phyloP scores from a whole-genome alignment of 179 eudicot species.

The Camellia oleifera region DNA sequence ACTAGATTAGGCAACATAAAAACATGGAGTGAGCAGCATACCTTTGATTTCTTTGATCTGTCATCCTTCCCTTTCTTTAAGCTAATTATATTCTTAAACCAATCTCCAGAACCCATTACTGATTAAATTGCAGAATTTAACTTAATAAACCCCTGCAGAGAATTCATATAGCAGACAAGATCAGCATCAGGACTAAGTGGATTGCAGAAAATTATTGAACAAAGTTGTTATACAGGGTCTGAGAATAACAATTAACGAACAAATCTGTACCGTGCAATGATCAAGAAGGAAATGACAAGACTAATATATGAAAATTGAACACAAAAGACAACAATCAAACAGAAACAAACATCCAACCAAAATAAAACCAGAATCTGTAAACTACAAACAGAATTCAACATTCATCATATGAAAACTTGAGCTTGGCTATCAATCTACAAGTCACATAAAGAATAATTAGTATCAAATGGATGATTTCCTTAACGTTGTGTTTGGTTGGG shows the following conservation, averaged over 20 bases:
- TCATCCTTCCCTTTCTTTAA: slow-evolving; percentile 39
- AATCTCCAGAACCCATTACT: slow-evolving; percentile 52
- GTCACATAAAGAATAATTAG: too few species aligned
- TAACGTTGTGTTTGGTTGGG: too few species aligned
- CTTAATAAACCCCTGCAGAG: slow-evolving; percentile 18
- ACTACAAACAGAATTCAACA: neutral
- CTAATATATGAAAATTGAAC: neutral
- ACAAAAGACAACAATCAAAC: neutral
- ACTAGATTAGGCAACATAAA: neutral
- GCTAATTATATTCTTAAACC: slow-evolving; percentile 56
- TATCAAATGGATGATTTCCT: neutral
- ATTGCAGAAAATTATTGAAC: neutral
- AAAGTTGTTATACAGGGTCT: neutral
- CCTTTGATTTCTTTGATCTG: slow-evolving; percentile 36
- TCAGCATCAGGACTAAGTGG: neutral
- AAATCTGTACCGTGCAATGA: neutral
- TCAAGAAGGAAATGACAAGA: neutral
- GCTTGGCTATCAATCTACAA: neutral
- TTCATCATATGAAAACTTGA: neutral
- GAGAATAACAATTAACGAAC: neutral
- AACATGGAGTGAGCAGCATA: slow-evolving; percentile 13
- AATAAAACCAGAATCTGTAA: neutral
- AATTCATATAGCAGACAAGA: neutral
- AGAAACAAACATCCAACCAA: neutral
- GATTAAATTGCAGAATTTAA: slow-evolving; percentile 8